Conservation (phyloP, 352 stramenopile genomes). For the Pythium brassicae region DNA sequence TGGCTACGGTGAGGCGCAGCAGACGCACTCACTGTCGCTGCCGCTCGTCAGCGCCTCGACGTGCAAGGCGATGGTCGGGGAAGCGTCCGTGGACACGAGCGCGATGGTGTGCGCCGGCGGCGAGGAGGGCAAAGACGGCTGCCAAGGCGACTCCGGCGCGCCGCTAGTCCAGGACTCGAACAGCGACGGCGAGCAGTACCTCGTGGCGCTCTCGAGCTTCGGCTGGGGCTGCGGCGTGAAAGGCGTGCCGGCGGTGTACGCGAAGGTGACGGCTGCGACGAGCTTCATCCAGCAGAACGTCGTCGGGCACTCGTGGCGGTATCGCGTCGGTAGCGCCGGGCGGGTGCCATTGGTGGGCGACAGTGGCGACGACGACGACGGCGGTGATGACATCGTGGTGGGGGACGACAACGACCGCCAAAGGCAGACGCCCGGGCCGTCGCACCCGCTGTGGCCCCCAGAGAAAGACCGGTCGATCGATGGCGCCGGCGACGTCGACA, state of each 20-base stretch:
- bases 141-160: constrained; percentile 34
- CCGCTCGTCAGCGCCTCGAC: constrained; percentile 19
- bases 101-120: constrained; percentile 38
- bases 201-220: constrained; percentile 32
- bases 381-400: neutral
- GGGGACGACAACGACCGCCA: neutral
- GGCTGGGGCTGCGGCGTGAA: constrained; percentile 27
- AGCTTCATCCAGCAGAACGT: constrained; percentile 29
- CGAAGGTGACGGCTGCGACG: constrained; percentile 15
- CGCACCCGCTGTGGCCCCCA: neutral
- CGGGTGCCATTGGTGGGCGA: neutral
- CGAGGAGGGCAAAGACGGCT: constrained; percentile 29
- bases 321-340: neutral
- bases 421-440: neutral
- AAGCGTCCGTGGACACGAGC: constrained; percentile 10
- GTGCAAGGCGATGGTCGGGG: constrained; percentile 16
- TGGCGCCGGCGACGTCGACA: neutral
- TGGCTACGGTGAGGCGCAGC: constrained; percentile 6
- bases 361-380: neutral
- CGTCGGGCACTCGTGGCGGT: constrained; percentile 22
- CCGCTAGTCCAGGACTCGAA: constrained; percentile 20
- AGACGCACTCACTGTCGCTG: constrained; percentile 16
- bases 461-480: neutral
- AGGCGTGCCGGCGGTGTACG: constrained; percentile 31
- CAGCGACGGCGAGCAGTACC: neutral